phyloP scores from a whole-genome alignment of 306 rosid species.

The Rosa chinensis region DNA sequence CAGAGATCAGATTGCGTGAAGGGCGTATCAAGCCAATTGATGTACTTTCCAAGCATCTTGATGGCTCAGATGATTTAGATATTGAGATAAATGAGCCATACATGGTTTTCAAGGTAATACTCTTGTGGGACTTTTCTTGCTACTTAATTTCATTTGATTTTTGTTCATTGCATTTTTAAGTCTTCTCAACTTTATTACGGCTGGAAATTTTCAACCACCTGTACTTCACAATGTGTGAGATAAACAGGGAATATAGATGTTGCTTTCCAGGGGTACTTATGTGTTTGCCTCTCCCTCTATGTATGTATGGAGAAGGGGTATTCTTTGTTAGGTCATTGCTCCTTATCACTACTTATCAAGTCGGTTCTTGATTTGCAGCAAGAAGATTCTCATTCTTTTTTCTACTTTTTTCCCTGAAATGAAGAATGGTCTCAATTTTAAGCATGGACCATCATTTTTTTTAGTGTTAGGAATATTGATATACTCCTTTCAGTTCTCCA shows the following conservation, averaged over 20 bases:
- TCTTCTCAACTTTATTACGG: neutral
- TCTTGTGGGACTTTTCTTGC: constrained; percentile 8
- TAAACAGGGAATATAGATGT: neutral
- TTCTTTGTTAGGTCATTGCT: constrained; percentile 2
- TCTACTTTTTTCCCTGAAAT: neutral
- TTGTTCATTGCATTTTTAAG: neutral
- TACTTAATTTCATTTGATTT: neutral
- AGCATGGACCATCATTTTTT: neutral
- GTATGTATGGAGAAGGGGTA: neutral
- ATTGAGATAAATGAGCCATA: constrained; percentile 90
- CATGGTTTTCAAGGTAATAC: constrained; percentile 84
- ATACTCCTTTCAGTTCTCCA: neutral
- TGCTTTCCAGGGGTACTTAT: neutral
- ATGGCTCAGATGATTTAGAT: constrained; percentile 81
- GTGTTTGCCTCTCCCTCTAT: neutral
- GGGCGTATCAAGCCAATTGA: constrained; percentile 96
- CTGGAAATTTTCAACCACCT: neutral
- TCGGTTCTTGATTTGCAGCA: neutral
- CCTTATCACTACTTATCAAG: neutral
- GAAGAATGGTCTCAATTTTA: neutral
- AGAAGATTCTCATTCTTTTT: neutral
- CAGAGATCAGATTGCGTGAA: constrained; percentile 95
- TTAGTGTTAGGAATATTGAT: neutral
- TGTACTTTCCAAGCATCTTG: constrained; percentile 79
- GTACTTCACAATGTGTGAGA: neutral